phyloP scores from a whole-genome alignment of 257 asterid genomes.

The Jaltomata sinuosa region DNA sequence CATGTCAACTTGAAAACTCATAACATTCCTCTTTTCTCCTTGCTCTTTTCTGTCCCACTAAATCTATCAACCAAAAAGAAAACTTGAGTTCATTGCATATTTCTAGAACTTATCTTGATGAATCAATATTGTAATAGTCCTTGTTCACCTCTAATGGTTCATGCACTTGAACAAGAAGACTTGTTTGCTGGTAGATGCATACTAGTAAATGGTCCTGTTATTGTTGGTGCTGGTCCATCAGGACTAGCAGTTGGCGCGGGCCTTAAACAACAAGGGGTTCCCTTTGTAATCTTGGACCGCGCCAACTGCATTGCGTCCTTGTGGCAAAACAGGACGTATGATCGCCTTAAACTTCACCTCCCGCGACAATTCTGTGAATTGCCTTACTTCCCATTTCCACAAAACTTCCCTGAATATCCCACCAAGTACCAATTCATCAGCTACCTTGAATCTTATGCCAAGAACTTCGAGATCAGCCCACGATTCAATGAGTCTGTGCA shows the following conservation, averaged over 20 bases:
- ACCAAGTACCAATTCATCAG: conserved; percentile 55
- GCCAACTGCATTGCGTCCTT: conserved; percentile 91
- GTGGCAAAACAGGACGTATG: conserved; percentile 78
- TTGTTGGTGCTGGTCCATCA: conserved; percentile 89
- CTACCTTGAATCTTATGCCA: conserved; percentile 63
- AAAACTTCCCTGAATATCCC: conserved; percentile 66
- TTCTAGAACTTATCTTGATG: conserved; percentile 17
- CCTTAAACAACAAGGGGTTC: conserved; percentile 66
- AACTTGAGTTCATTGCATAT: not conserved
- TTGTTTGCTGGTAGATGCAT: conserved; percentile 62
- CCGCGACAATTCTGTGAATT: conserved; percentile 78
- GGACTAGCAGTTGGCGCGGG: conserved; percentile 86
- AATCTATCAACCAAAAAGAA: not conserved
- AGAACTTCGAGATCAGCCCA: conserved; percentile 44
- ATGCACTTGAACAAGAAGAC: conserved; percentile 24
- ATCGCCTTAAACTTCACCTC: conserved; percentile 81
- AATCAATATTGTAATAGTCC: conserved; percentile 27
- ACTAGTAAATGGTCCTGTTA: conserved; percentile 83
- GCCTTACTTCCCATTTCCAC: conserved; percentile 66
- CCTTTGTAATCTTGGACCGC: conserved; percentile 69
- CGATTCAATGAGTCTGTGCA: conserved; percentile 58
- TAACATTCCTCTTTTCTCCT: conserved; percentile 5
- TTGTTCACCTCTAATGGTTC: conserved; percentile 26
- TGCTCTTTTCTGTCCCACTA: conserved; percentile 13
- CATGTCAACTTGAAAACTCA: conserved; percentile 6